Evolutionary conservation across 2,329 filamentous ascomycete species (phyloP).

Genomic region (Pyricularia grisea): DNA sequence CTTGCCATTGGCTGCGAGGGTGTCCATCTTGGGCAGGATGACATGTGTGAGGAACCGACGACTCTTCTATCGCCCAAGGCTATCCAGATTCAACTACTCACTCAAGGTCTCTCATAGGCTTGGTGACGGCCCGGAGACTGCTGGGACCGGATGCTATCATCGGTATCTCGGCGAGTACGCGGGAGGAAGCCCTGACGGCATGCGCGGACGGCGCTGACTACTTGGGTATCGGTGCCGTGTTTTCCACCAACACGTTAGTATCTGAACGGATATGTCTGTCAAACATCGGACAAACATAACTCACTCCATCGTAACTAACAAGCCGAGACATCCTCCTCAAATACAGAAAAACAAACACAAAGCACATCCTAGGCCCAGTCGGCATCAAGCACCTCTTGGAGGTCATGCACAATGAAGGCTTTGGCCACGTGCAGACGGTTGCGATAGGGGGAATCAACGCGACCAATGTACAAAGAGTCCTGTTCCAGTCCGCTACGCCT

Average conservation of each 20-base stretch:
- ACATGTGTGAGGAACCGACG: conserved; percentile 51
- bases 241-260: conserved; percentile 67
- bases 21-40: conserved; percentile 91
- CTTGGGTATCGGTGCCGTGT: conserved; percentile 83
- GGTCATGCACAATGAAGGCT: conserved; percentile 37
- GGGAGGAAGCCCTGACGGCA: conserved; percentile 63
- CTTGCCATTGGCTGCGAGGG: conserved; percentile 80
- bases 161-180: conserved; percentile 73
- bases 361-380: conserved; percentile 65
- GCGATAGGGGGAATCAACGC: conserved; percentile 85
- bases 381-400: conserved; percentile 60
- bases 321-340: not conserved
- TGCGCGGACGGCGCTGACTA: conserved; percentile 76
- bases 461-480: conserved; percentile 62
- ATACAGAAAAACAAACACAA: conserved; percentile 77
- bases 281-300: not conserved
- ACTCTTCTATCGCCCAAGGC: too few species aligned
- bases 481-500: conserved; percentile 52
- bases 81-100: conserved; percentile 14
- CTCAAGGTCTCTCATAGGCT: not conserved
- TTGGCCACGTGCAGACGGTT: conserved; percentile 50
- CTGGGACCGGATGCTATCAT: conserved; percentile 74
- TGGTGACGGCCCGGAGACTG: conserved; percentile 53
- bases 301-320: not conserved
- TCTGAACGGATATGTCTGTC: not conserved